These are phyloP conservation scores for Nemania diffusa DNA, from an alignment of 2,329 filamentous ascomycete species.

Conservation along the genomic window DNA sequence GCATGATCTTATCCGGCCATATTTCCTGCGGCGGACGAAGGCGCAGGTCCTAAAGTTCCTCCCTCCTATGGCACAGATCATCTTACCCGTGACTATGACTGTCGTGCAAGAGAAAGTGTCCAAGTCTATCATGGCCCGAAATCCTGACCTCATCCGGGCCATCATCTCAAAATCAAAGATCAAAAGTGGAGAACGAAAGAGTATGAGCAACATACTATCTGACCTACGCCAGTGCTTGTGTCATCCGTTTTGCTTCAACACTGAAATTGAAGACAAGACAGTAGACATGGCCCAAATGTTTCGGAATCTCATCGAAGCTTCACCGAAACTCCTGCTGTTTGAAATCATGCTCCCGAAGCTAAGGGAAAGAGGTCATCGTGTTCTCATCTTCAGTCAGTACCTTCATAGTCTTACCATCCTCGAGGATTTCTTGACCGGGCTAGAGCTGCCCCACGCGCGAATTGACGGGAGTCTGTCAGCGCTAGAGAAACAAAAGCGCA, in stretches of 20 bases:
- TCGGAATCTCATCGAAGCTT: constrained; percentile 89
- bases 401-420: constrained; percentile 87
- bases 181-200: constrained; percentile 77
- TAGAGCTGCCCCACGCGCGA: constrained; percentile 78
- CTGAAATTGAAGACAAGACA: constrained; percentile 85
- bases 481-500: constrained; percentile 90
- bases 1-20: constrained; percentile 82
- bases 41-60: constrained; percentile 89
- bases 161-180: constrained; percentile 79
- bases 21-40: constrained; percentile 82
- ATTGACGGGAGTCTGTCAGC: constrained; percentile 86
- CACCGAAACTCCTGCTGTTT: constrained; percentile 85
- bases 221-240: constrained; percentile 94
- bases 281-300: constrained; percentile 69
- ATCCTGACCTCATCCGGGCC: constrained; percentile 85
- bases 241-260: constrained; percentile 94
- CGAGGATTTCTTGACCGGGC: constrained; percentile 86
- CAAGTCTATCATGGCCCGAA: constrained; percentile 91
- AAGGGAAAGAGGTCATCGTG: constrained; percentile 84
- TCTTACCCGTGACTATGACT: constrained; percentile 95
- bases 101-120: constrained; percentile 93
- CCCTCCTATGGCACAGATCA: constrained; percentile 93
- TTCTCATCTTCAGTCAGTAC: constrained; percentile 96
- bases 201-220: constrained; percentile 92
- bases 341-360: constrained; percentile 89